Percentiles rank a stretch among this genome's conserved stretches.
phyloP scores from a whole-genome alignment of 2,329 filamentous ascomycete species.

The Aureobasidium zeae region DNA sequence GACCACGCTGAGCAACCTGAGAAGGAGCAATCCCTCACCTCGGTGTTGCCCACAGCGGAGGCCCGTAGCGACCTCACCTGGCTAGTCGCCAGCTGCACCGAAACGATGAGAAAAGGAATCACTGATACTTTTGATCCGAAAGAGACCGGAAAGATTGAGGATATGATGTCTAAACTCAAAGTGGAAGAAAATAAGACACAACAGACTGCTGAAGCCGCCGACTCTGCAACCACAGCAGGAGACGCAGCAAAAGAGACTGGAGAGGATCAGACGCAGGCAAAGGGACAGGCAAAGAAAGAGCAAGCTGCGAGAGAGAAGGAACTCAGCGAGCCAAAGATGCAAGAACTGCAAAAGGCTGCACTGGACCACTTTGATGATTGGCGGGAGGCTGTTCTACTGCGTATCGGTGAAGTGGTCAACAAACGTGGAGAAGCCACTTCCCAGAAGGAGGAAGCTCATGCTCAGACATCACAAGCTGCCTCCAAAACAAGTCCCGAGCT shows the following conservation, averaged over 20 bases:
- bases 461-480: conserved; percentile 28
- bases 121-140: conserved; percentile 35
- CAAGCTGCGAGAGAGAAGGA: conserved; percentile 39
- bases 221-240: not conserved
- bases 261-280: conserved; percentile 24
- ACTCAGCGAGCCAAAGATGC: conserved; percentile 42
- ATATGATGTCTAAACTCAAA: conserved; percentile 24
- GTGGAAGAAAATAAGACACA: conserved; percentile 13
- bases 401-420: conserved; percentile 58
- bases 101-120: conserved; percentile 37
- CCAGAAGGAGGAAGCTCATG: conserved; percentile 31
- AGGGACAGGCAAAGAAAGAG: conserved; percentile 27
- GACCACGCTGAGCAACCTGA: conserved; percentile 16
- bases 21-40: conserved; percentile 35
- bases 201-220: not conserved
- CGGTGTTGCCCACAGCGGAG: conserved; percentile 35
- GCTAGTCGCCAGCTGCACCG: conserved; percentile 38
- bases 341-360: conserved; percentile 60
- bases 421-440: conserved; percentile 26
- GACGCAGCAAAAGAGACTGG: conserved; percentile 21
- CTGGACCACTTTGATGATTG: conserved; percentile 70
- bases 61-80: conserved; percentile 38
- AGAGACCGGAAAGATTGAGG: conserved; percentile 25
- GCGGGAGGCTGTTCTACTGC: conserved; percentile 59
- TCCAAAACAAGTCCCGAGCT: conserved; percentile 17